Evolutionary conservation across 1,284 basidiomycete genomes (phyloP).

Genomic region (Chondrostereum purpureum): DNA sequence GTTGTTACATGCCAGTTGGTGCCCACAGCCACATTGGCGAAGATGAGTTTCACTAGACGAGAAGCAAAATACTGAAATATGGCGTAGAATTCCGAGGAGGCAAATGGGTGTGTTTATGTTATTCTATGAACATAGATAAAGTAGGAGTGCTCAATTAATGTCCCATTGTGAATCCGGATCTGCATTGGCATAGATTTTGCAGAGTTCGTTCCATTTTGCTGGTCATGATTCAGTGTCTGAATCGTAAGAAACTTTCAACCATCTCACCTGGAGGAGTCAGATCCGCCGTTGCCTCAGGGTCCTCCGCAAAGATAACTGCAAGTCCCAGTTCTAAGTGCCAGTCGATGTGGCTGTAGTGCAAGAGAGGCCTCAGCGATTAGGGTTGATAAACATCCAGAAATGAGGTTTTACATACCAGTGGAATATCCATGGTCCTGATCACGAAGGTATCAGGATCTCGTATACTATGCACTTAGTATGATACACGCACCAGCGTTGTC

Average conservation of each 20-base stretch:
- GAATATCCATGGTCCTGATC: background rate
- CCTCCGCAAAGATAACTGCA: background rate
- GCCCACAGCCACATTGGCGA: background rate
- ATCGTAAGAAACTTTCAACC: background rate
- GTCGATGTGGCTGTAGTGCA: background rate
- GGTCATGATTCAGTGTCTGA: background rate
- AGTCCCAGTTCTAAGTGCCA: background rate
- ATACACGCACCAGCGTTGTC: conserved; percentile 25
- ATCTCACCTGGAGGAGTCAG: background rate
- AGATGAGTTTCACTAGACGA: background rate
- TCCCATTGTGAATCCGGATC: background rate
- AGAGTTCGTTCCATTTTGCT: background rate
- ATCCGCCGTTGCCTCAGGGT: background rate
- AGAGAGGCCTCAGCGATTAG: background rate
- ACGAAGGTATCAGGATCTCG: too few relatives aligned
- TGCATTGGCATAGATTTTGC: background rate
- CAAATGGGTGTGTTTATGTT: background rate
- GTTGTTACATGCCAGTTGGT: too few relatives aligned
- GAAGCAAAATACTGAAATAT: background rate
- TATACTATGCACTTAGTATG: too few relatives aligned
- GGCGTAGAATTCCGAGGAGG: background rate
- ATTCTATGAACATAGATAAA: too few relatives aligned
- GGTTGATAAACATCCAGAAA: background rate
- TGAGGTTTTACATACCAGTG: background rate
- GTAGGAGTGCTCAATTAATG: too few relatives aligned